Conservation (phyloP, 129 eudicot species). For the Deinandra increscens region DNA sequence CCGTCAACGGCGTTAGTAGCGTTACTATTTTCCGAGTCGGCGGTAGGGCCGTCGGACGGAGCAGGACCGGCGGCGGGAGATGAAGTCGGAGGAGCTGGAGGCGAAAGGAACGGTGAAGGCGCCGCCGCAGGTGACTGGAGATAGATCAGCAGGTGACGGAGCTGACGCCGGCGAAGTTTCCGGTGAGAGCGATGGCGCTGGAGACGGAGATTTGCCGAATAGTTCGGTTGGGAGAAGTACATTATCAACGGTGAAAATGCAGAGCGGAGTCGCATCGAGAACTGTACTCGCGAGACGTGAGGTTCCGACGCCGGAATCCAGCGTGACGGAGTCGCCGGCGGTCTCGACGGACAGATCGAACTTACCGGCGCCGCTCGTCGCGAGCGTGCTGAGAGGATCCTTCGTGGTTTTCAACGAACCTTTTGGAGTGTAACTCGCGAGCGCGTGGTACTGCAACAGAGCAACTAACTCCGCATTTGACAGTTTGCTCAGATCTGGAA, state of each 20-base stretch:
- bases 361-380: slow-evolving; percentile 77
- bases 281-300: slow-evolving; percentile 69
- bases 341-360: slow-evolving; percentile 47
- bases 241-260: slow-evolving; percentile 71
- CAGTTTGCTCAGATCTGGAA: slow-evolving; percentile 64
- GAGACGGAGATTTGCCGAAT: slow-evolving; percentile 53
- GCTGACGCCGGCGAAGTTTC: slow-evolving; percentile 53
- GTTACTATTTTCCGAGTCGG: slow-evolving; percentile 33
- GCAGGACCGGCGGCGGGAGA: slow-evolving; percentile 35
- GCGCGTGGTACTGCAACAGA: slow-evolving; percentile 68
- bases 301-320: slow-evolving; percentile 62
- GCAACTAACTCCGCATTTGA: slow-evolving; percentile 69
- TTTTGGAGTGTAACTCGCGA: slow-evolving; percentile 55
- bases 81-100: slow-evolving; percentile 36
- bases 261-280: slow-evolving; percentile 72
- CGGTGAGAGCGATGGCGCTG: slow-evolving; percentile 62
- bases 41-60: slow-evolving; percentile 36
- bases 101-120: slow-evolving; percentile 35
- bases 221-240: slow-evolving; percentile 64
- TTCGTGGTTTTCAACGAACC: slow-evolving; percentile 69
- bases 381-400: slow-evolving; percentile 50
- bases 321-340: slow-evolving; percentile 71
- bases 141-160: slow-evolving; percentile 33
- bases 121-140: slow-evolving; percentile 37
- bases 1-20: slow-evolving; percentile 22